A percentile compares a stretch with the other conserved stretches of the same genome.
Evolutionary conservation across 371 early-diverging fungal species (phyloP).

Genomic region (Mucor lusitanicus): DNA sequence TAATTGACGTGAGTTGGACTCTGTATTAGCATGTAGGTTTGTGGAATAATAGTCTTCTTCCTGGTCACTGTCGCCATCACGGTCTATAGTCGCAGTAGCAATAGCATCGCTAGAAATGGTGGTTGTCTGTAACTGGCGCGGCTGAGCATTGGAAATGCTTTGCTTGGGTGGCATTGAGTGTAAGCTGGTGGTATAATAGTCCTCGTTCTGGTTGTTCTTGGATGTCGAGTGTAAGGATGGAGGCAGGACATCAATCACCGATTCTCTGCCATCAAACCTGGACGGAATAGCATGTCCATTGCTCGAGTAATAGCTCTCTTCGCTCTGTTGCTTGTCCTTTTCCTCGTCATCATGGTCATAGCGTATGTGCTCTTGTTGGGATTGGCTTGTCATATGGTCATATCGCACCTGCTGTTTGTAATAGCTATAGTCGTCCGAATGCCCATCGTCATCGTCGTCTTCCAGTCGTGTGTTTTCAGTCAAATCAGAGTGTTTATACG

Average conservation of each 20-base stretch:
- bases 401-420: background rate
- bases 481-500: conserved; percentile 20
- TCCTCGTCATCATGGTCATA: background rate
- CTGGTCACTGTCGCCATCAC: background rate
- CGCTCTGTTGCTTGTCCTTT: background rate
- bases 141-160: background rate
- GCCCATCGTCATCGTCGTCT: conserved; percentile 15
- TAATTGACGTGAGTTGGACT: background rate
- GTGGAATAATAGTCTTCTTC: background rate
- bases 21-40: background rate
- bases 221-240: background rate
- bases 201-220: background rate
- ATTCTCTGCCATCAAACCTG: background rate
- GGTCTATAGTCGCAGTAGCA: background rate
- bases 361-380: background rate
- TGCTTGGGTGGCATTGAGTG: background rate
- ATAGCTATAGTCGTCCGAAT: background rate
- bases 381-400: background rate
- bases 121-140: background rate
- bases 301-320: background rate
- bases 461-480: conserved; percentile 19
- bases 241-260: background rate
- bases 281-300: background rate
- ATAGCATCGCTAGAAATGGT: background rate
- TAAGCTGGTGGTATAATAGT: background rate